Base-by-base conservation (phyloP, 2,329 filamentous ascomycete species). In the Pseudogymnoascus sp. region DNA sequence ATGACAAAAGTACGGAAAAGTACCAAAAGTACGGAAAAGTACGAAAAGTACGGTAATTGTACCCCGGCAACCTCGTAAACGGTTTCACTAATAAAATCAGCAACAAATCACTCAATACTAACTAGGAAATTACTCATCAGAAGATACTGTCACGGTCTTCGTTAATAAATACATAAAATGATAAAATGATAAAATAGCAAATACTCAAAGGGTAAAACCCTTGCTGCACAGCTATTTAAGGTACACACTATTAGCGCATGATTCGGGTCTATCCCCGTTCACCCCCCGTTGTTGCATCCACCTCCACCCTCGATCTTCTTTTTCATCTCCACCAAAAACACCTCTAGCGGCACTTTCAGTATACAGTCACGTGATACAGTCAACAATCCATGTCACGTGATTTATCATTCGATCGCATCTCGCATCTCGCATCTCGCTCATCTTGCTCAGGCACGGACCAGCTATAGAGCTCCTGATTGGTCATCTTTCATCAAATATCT, bases 391-490 rank as follows among this genome's bases (percentile, higher is more conserved):
- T 4, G 31, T 11, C 50, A 56, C 50, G 50, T 56, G 50, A 21
- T 12, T 7, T 56, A 12, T 18, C 50, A 4, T 7, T 14, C 11
- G 28, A 35, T 56, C 50, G 5, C 50, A 56, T 56, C 50, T 4
- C 28, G 3, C 28, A n/a, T n/a, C n/a, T 56, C 50, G 5, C 50
- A 56, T 56, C 50, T 4, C 28, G 3, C 28, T 33, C 28, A 28
- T 28, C 28, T 53, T n/a, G 1, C 28, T 33, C 28, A 56, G 50
- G 50, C 50, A 56, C 50, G 50, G 50, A 56, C 50, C 28, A 33
- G 50, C n/a, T 18, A 35, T 56, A 1, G 50, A 56, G 50, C 50
- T 56, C 28, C 50, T 56, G n/a, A 56, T 56, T 56, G 50, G 50
- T 5, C 50, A 21, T 18, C 8, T 56, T 33, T 56, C 50, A 33